Base-by-base conservation (phyloP, 23 red algal species). In the Gracilaria caudata region DNA sequence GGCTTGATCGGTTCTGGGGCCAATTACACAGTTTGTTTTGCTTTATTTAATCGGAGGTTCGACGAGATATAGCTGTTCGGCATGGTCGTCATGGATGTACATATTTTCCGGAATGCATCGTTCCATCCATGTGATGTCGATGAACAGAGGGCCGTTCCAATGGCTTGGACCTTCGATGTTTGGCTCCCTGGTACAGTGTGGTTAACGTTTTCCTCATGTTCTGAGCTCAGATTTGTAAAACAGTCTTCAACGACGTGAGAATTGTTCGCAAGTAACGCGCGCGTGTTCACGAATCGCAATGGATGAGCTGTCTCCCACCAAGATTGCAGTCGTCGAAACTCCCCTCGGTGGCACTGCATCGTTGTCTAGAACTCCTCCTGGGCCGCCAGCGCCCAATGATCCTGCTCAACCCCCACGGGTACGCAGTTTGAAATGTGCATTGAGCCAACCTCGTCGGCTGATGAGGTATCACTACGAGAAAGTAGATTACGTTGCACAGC, bases 251-350 rank as follows among this genome's bases (percentile, higher is more conserved):
- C 49, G 13, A 53, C 49, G 49, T 7, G 12, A 7, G 49, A 53
- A 9, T 17, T 53, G 12, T 53, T 53, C 19, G 49, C 7, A 1
- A 53, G 49, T 53, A 16, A 53, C 19, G 6, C 19, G 49, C 49
- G 49, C 14, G 49, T 2, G 13, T 53, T 53, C 19, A 1, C 19
- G 8, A 53, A 16, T 53, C 49, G 13, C 49, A 53, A 66, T 66
- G 70, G 10, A 38, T 11, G 70, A 43, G 40, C 33, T 7, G 40
- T 49, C 70, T 30, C 39, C 70, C 38, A 43, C 2, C 37, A 75
- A 75, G 70, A 75, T 75, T 49, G n/a, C 70, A 5, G 39, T 75
- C 21, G 70, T 75, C 32, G 70, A 75, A 75, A 75, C 70, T 47
- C 21, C 70, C 1, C 70, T 75, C 40, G 70, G 70, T 29, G 40